Evolutionary conservation across 176 grass and related monocot genomes (phyloP), one percentile per base, ranked within the genome.

Genomic region (Lolium rigidum): DNA sequence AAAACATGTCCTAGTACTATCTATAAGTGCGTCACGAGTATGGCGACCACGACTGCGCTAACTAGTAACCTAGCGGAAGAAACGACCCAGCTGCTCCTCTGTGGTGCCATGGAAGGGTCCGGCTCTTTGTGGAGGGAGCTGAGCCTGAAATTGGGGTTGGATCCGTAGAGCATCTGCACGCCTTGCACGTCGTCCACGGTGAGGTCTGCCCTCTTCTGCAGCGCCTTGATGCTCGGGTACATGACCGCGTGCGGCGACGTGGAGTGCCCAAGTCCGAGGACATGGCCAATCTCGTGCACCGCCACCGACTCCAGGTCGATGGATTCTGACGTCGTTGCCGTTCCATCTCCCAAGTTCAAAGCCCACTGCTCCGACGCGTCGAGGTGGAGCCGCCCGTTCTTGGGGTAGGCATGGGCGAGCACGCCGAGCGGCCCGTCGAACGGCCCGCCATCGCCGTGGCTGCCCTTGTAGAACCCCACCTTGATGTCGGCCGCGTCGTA

Each of bases 241-340:
- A 98, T 98, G 62, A 98, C 90, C 0, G 96, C 96, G 21, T 84
- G 83, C 25, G 79, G 91, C 51, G 90, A 85, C 4, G 90, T 68
- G 7, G 96, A 91, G 88, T 98, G 96, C 4, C 89, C 96, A 6
- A 98, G 88, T 38, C 96, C 96, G 3, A 98, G 88, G 38, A 98
- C 90, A 82, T 98, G 96, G 0, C 96, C 96, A 2, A 98, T 98
- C 92, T 98, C 96, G 89, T 98, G 96, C 43, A 92, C 94, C 59
- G 90, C 92, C 7, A 98, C 92, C 4, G 96, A 98, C 76, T 98
- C 96, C 28, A 98, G 59, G 92, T 98, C 88, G 24, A 98, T 52
- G 47, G 72, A 25, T 0, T 87, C 92, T 5, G 78, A 75, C 7
- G 41, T 35, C 13, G 13, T 39, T 12, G 67, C 82, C 12, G 28